Evolutionary conservation across 495 filamentous ascomycete genomes (phyloP).

Genomic region (Immersiella caudata): DNA sequence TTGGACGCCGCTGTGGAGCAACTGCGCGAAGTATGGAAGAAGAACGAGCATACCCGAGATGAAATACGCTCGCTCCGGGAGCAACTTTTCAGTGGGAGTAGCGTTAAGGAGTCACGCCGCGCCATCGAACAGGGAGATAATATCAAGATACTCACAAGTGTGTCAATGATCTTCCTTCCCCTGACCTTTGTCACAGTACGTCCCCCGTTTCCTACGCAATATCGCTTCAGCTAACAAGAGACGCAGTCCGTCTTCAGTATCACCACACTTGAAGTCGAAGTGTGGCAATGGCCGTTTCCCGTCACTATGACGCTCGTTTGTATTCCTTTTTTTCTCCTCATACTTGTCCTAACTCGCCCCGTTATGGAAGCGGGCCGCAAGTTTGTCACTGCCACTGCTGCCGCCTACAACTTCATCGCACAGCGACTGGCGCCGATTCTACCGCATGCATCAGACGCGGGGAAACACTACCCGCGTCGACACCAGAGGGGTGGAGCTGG

Average conservation of each 20-base stretch:
- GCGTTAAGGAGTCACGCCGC: constrained; percentile 36
- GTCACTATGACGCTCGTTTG: constrained; percentile 38
- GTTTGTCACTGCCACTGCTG: not conserved
- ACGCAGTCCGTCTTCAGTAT: constrained; percentile 15
- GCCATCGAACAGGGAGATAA: constrained; percentile 44
- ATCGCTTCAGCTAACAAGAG: not conserved
- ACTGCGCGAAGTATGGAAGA: constrained; percentile 27
- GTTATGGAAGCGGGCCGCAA: constrained; percentile 22
- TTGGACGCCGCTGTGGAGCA: constrained; percentile 31
- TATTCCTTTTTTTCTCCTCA: constrained; percentile 40
- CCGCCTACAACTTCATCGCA: not conserved
- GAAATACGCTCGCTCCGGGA: constrained; percentile 39
- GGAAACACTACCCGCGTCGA: not conserved
- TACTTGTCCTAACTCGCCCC: constrained; percentile 31
- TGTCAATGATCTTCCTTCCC: constrained; percentile 48
- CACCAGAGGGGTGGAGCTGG: not conserved
- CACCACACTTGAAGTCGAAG: constrained; percentile 28
- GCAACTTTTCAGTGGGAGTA: constrained; percentile 40
- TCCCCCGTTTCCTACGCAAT: not conserved
- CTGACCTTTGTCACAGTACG: constrained; percentile 44
- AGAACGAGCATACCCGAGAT: constrained; percentile 33
- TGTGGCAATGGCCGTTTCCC: constrained; percentile 36
- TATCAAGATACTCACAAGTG: constrained; percentile 45
- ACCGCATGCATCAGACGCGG: not conserved
- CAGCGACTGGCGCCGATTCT: not conserved